Evolutionary conservation across 257 asterid genomes (phyloP).

Genomic region (Pogostemon cablin): DNA sequence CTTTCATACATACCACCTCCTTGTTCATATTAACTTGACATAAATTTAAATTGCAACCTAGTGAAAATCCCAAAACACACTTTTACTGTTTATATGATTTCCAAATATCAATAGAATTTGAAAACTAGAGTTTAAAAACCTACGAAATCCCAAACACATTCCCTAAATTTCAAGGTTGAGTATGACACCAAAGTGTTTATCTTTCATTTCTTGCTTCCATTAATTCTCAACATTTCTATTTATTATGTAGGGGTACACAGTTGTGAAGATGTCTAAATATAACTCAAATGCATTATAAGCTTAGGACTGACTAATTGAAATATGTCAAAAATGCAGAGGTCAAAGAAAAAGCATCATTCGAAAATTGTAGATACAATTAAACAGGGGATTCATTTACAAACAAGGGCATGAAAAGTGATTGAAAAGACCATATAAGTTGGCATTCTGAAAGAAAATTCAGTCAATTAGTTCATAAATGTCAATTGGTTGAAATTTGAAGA

Average conservation of each 20-base stretch:
- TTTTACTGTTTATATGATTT: no score
- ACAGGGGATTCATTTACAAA: not conserved
- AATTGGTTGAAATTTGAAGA: not conserved
- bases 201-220: constrained; percentile 4
- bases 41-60: no score
- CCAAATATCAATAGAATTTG: no score
- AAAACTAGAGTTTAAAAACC: no score
- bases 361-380: not conserved
- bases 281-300: not conserved
- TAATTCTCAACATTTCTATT: not conserved
- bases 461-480: not conserved
- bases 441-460: not conserved
- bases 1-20: no score
- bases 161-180: not conserved
- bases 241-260: not conserved
- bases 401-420: not conserved
- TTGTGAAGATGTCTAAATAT: not conserved
- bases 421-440: not conserved
- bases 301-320: not conserved
- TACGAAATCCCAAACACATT: no score
- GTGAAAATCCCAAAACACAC: no score
- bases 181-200: not conserved
- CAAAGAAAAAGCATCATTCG: no score
- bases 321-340: no score
- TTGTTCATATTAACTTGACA: no score